Conservation (phyloP, 2,329 filamentous ascomycete species). For the Hypoxylon sp. region DNA sequence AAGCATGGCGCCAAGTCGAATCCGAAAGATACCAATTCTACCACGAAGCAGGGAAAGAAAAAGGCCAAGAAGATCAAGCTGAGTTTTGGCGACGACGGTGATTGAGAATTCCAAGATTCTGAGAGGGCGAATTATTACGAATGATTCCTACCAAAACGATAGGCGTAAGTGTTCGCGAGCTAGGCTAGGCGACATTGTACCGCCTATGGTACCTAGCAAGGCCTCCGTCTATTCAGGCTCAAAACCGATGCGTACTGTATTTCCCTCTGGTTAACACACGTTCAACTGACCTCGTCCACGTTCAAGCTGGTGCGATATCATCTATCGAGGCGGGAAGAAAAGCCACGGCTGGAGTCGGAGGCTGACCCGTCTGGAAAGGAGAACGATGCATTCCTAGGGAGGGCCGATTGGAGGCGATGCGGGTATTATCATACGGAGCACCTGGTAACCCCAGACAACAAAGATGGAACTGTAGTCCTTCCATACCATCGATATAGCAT, state of each 20-base stretch:
- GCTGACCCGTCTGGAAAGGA: background rate
- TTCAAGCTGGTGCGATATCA: background rate
- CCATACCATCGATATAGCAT: background rate
- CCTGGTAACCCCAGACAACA: background rate
- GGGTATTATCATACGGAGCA: background rate
- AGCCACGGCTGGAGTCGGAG: background rate
- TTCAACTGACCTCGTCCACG: background rate
- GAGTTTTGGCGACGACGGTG: slow-evolving; percentile 72
- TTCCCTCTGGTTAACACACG: background rate
- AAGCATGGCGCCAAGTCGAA: slow-evolving; percentile 30
- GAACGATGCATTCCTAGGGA: slow-evolving; percentile 4
- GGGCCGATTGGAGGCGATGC: background rate
- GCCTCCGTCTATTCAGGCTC: background rate
- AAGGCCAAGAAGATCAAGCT: slow-evolving; percentile 75
- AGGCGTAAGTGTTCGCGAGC: background rate
- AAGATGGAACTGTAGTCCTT: slow-evolving; percentile 9
- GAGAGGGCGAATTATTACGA: background rate
- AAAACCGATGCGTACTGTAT: background rate
- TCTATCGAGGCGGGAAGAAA: background rate
- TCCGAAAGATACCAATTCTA: slow-evolving; percentile 36
- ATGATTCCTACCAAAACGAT: background rate
- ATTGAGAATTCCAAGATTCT: slow-evolving; percentile 31
- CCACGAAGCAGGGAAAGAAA: slow-evolving; percentile 59
- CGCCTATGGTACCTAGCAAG: background rate
- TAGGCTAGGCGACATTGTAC: background rate